These are phyloP conservation scores for Melanopsichium pennsylvanicum DNA, from an alignment of 1,284 basidiomycete species.

Conservation along the genomic window DNA sequence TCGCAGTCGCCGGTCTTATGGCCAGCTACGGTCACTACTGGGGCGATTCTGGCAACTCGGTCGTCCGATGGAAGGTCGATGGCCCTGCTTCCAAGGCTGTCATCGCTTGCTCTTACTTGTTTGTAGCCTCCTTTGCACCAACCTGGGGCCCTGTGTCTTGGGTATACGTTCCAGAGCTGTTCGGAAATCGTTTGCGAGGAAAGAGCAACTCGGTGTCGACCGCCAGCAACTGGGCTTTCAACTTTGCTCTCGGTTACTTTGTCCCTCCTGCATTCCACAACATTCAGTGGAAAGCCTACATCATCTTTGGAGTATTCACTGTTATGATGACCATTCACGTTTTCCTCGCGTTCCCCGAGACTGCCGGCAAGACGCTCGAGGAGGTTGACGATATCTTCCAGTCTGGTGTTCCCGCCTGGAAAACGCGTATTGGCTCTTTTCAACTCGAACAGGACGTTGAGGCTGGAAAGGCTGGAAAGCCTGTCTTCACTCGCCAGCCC, in stretches of 20 bases:
- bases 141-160: constrained; percentile 30
- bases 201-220: constrained; percentile 36
- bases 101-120: constrained; percentile 44
- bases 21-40: constrained; percentile 21
- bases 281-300: constrained; percentile 46
- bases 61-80: constrained; percentile 34
- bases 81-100: constrained; percentile 32
- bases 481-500: not conserved
- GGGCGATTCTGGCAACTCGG: constrained; percentile 4
- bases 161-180: constrained; percentile 36
- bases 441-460: constrained; percentile 9
- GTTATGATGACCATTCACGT: constrained; percentile 38
- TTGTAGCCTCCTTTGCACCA: constrained; percentile 40
- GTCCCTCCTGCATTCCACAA: constrained; percentile 33
- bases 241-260: constrained; percentile 37
- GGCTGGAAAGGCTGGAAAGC: constrained; percentile 10
- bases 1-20: constrained; percentile 33
- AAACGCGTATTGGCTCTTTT: constrained; percentile 12
- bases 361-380: constrained; percentile 25
- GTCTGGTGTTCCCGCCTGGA: constrained; percentile 16
- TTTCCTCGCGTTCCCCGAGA: constrained; percentile 44
- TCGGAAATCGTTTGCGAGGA: constrained; percentile 23
- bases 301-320: constrained; percentile 36
- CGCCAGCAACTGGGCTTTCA: constrained; percentile 24
- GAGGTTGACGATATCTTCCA: constrained; percentile 33